Evolutionary conservation across 768 basidiomycete species (phyloP).

Genomic region (Boletus insuetus): DNA sequence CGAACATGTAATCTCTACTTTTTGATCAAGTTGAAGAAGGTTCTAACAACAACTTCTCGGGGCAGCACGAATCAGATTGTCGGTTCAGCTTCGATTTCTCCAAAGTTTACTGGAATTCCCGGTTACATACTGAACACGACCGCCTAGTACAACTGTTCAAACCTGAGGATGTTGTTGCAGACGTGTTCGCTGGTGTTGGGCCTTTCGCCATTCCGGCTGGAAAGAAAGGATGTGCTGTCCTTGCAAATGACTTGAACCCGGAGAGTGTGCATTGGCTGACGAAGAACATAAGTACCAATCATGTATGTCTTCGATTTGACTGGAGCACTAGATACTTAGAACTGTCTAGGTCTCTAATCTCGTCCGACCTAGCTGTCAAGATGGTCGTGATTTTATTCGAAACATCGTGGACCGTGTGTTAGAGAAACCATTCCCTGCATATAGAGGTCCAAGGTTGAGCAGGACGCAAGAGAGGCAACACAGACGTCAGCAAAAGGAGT

Average conservation of each 20-base stretch:
- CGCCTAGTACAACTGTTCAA: conserved; percentile 75
- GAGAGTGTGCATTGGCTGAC: conserved; percentile 74
- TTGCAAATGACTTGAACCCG: conserved; percentile 95
- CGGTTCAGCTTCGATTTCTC: conserved; percentile 92
- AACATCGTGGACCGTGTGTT: conserved; percentile 50
- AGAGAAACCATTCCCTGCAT: conserved; percentile 65
- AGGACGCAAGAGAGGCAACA: conserved; percentile 43
- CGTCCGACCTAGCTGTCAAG: conserved; percentile 74
- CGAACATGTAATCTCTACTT: conserved; percentile 63
- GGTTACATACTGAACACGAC: conserved; percentile 87
- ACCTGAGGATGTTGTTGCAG: conserved; percentile 78
- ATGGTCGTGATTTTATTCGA: conserved; percentile 85
- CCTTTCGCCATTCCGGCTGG: conserved; percentile 95
- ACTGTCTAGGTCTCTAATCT: conserved; percentile 54
- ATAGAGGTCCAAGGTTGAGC: conserved; percentile 41
- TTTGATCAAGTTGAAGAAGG: background rate
- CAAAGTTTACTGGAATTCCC: conserved; percentile 97
- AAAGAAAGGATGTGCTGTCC: conserved; percentile 83
- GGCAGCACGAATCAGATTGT: conserved; percentile 81
- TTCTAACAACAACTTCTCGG: conserved; percentile 1
- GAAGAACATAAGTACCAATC: conserved; percentile 73
- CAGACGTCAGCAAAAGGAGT: conserved; percentile 34
- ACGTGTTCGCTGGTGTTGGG: conserved; percentile 96
- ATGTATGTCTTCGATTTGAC: conserved; percentile 44
- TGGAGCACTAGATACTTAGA: conserved; percentile 1